Percentiles rank a stretch among this genome's conserved stretches.
phyloP scores from a whole-genome alignment of 179 eudicot species.

The Silene vulgaris region DNA sequence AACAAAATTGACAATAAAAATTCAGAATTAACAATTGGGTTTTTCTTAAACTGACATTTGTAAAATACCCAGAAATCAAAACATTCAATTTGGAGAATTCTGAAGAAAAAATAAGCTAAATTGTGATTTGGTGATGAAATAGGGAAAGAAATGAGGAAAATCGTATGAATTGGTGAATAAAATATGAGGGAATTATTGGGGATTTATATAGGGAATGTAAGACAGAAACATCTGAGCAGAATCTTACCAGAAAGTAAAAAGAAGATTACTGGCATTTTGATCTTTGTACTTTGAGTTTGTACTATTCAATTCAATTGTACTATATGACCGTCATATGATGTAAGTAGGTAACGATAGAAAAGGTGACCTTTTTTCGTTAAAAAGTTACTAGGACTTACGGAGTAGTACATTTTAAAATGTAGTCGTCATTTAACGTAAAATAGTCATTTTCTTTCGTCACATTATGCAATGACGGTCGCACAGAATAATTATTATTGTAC shows the following conservation, averaged over 20 bases:
- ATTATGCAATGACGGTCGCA: too few species aligned
- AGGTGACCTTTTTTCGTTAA: too few species aligned
- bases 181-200: not conserved
- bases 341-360: too few species aligned
- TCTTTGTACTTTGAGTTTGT: not conserved
- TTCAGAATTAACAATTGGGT: not conserved
- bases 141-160: conserved; percentile 6
- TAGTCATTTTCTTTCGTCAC: too few species aligned
- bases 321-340: too few species aligned
- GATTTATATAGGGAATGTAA: conserved; percentile 12
- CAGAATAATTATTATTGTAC: not conserved
- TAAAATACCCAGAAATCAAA: not conserved
- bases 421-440: too few species aligned
- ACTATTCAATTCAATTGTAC: too few species aligned
- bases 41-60: not conserved
- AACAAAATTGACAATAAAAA: not conserved
- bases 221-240: not conserved
- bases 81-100: not conserved
- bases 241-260: conserved; percentile 1
- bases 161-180: not conserved
- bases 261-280: conserved; percentile 1
- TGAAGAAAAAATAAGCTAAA: not conserved
- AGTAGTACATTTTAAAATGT: too few species aligned
- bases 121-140: not conserved
- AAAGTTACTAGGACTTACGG: too few species aligned